Percentiles rank a stretch among this genome's conserved stretches.
Evolutionary conservation across 129 eudicot genomes (phyloP).

Genomic region (Chrysanthemum lavandulifolium): DNA sequence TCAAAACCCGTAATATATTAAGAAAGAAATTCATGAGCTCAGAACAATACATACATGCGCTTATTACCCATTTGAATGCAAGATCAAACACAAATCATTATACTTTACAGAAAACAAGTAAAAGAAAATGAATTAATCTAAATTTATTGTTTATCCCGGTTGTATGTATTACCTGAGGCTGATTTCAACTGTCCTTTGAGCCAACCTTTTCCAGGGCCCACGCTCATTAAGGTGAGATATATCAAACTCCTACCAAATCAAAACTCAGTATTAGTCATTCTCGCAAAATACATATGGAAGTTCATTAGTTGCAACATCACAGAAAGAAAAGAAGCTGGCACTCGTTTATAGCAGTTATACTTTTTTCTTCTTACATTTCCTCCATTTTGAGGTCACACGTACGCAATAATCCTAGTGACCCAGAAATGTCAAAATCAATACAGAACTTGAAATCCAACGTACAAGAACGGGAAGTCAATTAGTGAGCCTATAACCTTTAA

Average conservation of each 20-base stretch:
- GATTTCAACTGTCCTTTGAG: slow-evolving; percentile 21
- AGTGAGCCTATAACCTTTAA: too few species aligned
- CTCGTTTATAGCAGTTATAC: background rate
- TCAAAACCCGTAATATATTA: background rate
- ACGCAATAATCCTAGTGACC: background rate
- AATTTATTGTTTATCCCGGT: slow-evolving; percentile 9
- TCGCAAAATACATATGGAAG: background rate
- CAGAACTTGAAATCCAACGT: too few species aligned
- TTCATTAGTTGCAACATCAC: background rate
- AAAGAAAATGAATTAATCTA: slow-evolving; percentile 33
- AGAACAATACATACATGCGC: slow-evolving; percentile 17
- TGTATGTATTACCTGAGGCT: slow-evolving; percentile 24
- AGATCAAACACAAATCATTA: slow-evolving; percentile 10
- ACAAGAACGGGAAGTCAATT: too few species aligned
- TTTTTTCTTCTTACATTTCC: background rate
- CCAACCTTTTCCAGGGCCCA: background rate
- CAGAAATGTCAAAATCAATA: background rate
- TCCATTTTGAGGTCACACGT: background rate
- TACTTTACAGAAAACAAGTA: slow-evolving; percentile 30
- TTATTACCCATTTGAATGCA: slow-evolving; percentile 15
- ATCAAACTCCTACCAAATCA: slow-evolving; percentile 30
- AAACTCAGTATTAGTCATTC: slow-evolving; percentile 2
- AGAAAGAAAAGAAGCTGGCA: background rate
- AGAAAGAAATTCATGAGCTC: slow-evolving; percentile 13
- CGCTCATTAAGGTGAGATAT: background rate